Base-by-base conservation (phyloP, 179 eudicot genomes). In the Silene noctiflora region DNA sequence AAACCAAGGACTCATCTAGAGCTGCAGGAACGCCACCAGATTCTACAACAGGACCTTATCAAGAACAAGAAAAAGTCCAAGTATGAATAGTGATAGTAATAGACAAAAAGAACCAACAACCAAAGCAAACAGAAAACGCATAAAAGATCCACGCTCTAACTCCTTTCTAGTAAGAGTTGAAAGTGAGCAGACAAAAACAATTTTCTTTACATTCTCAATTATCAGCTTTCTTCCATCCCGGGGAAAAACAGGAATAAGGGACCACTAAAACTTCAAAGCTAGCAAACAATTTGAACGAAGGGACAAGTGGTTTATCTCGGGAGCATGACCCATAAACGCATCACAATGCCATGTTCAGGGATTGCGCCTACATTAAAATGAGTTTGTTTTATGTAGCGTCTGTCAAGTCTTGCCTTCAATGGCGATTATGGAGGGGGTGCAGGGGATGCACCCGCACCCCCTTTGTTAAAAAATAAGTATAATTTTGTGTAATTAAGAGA, bases 1-100 rank as follows among this genome's bases (percentile, higher is more conserved):
- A 78, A 69, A 82, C 74, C 61, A 81, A 39, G 73, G 84, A 81
- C 83, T 92, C 96, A 9, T 90, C 90, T 25, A 84, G 56, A 16
- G 89, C 73, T 33, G 86, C 72, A 27, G 87, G 87, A 73, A 74
- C 56, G 69, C 82, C 88, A 77, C 77, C 85, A 70, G 92, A 72
- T 71, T 84, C 80, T 78, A 81, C 53, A 65, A 81, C 79, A 21
- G 91, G 83, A 81, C 82, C 97, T 92, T 25, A 69, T 22, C 58
- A 69, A 22, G 8, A 69, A 44, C 59, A 44, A 69, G 59, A 21
- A 53, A 69, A 44, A 17, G n/a, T 69, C 21, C 73, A 46, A 69
- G 33, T 20, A 69, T 44, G 31, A 44, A 44, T 55, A 24, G 73
- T 69, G 20, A 53, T 16, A 14, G 59, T 17, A 53, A 53, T 53